Evolutionary conservation across 2,329 filamentous ascomycete genomes (phyloP), one percentile per base, ranked within the genome.

Genomic region (Orbilia blumenaviensis): DNA sequence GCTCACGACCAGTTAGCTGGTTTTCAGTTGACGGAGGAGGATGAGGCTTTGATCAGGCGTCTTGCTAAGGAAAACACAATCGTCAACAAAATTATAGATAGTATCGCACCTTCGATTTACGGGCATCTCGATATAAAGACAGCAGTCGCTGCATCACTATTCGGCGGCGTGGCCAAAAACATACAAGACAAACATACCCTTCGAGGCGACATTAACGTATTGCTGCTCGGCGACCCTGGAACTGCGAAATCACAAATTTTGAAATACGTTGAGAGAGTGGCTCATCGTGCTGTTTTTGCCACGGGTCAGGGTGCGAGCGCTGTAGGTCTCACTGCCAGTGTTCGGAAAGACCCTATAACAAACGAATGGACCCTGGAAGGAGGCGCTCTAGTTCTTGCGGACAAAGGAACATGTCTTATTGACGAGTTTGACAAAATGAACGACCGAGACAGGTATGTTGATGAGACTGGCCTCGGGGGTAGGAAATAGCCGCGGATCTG

Each of bases 361-460:
- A 92, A 91, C 82, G 95, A 99, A 84, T 99, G 95, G 94, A 98
- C 95, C 4, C 86, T 99, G 1, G 95, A 99, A 84, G 95, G 95
- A 78, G 95, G 95, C 81, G 95, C 95, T 2, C 87, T 99, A 9
- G 95, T 99, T 81, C 88, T 99, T 67, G 95, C 95, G 14, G 95
- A 99, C 82, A 91, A 92, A 79, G 95, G 95, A 42, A 97, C 93
- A 14, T 98, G 95, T 81, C 86, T 99, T 29, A 99, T 99, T 78
- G 95, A 99, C 81, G 95, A 99, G 84, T 99, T 99, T 81, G 95
- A 99, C 88, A 99, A 99, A 87, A 99, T 99, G 95, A 98, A 98
- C 83, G 95, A 99, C 82, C 93, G 98, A 82, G 95, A 99, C 83
- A 89, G 74, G 60, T 69, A 23, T 14, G 25, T 32, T 18, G 21